Evolutionary conservation across 2,329 filamentous ascomycete species (phyloP), one percentile per base, ranked within the genome.

Genomic region (Aspergillus fijiensis): DNA sequence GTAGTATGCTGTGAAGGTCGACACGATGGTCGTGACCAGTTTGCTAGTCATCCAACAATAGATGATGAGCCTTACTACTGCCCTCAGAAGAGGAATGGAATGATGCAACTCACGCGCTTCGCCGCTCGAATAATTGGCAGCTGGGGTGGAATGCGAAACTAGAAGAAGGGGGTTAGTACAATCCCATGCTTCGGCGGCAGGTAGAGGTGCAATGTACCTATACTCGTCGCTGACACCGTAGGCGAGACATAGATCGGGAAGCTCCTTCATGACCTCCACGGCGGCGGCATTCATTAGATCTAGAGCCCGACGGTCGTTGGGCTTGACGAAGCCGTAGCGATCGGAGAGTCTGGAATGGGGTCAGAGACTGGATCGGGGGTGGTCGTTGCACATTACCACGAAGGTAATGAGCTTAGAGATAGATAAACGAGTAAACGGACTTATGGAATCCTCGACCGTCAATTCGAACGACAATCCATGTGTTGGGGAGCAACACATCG

Each of bases 201-300:
- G 14, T 16, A 21, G 14, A 27, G 33, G 9, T 42, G 39, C 7
- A 59, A 52, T 45, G 59, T 39, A 71, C 76, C 67, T 95, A 75
- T 89, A 98, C 74, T 99, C 95, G 72, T 99, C 95, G 75, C 92
- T 97, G 66, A 96, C 87, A 1, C 95, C 95, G 69, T 98, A 99
- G 0, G 89, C 93, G 63, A 98, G 85, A 6, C 88, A 87, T 65
- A 97, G 87, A 69, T 98, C 94, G 4, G 92, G 87, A 25, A 98
- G 79, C 54, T 96, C 90, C 63, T 85, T 85, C 78, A 97, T 86
- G 51, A 97, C 91, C 5, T 89, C 89, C 61, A 87, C 85, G n/a
- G 95, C 95, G 2, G 92, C 92, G 1, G 87, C 87, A 71, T 99
- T 99, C 94, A 99, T 98, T 66, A 99, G 87, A 74, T 96, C 86